Evolutionary conservation across 345 rosid species (phyloP).

Genomic region (Acer yangbiense): DNA sequence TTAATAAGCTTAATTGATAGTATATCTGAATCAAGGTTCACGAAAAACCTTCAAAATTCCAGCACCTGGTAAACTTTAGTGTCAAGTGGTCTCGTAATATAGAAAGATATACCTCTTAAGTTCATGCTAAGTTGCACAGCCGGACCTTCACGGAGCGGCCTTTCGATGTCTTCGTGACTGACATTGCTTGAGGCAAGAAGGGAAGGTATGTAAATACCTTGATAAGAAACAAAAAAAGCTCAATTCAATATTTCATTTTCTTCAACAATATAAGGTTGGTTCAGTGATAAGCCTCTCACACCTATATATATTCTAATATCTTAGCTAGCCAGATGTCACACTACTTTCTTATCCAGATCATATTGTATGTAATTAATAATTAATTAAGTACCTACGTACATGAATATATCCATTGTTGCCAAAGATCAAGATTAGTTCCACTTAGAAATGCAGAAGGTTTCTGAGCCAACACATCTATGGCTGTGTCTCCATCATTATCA

Average conservation of each 20-base stretch:
- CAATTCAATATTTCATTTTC: neutral
- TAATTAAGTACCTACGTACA: slow-evolving; percentile 28
- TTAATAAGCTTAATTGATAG: neutral
- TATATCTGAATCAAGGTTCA: neutral
- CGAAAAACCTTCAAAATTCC: too few species aligned
- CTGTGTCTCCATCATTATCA: slow-evolving; percentile 66
- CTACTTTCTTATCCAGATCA: too few species aligned
- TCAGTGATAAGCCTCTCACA: too few species aligned
- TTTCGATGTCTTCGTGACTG: slow-evolving; percentile 8
- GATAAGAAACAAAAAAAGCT: neutral
- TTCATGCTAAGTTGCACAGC: neutral
- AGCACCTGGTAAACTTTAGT: too few species aligned
- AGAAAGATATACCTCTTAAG: neutral
- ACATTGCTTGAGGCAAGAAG: neutral
- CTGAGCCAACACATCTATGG: slow-evolving; percentile 57
- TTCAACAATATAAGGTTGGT: neutral
- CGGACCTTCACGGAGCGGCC: neutral
- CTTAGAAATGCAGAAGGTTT: slow-evolving; percentile 68
- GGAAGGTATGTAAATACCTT: neutral
- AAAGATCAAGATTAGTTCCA: slow-evolving; percentile 47
- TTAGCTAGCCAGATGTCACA: too few species aligned
- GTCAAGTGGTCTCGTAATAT: neutral
- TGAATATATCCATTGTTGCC: slow-evolving; percentile 63
- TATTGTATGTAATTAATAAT: too few species aligned
- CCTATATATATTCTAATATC: too few species aligned